Evolutionary conservation across 2,329 filamentous ascomycete species (phyloP).

Genomic region (Lachnellula occidentalis): DNA sequence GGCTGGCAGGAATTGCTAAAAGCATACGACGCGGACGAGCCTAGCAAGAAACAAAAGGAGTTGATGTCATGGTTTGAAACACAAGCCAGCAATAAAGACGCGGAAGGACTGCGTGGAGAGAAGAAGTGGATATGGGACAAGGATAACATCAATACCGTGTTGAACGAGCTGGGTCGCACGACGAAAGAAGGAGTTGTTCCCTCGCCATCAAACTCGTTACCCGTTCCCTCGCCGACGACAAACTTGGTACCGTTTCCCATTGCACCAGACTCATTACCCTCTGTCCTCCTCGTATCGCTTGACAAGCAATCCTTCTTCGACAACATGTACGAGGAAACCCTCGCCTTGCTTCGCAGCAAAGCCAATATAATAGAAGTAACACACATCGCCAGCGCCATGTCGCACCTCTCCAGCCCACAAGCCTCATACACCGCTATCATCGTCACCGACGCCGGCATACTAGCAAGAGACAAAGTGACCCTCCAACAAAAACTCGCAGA

Average conservation of each 20-base stretch:
- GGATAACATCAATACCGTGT: background rate
- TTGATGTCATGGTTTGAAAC: constrained; percentile 29
- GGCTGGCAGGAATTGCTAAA: constrained; percentile 31
- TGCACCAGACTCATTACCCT: too few relatives aligned
- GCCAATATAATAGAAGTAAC: background rate
- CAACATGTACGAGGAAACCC: background rate
- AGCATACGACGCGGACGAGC: constrained; percentile 26
- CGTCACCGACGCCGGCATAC: background rate
- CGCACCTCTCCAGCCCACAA: background rate
- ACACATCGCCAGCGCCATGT: background rate
- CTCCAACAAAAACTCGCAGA: constrained; percentile 1
- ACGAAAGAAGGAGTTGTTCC: background rate
- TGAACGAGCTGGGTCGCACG: too few relatives aligned
- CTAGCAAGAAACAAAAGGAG: constrained; percentile 24
- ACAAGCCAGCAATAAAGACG: constrained; percentile 21
- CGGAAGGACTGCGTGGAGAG: constrained; percentile 21
- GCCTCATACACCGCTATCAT: background rate
- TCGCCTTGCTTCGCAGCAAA: background rate
- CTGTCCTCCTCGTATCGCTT: background rate
- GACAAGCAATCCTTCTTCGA: background rate
- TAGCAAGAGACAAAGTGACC: background rate
- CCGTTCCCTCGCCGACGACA: too few relatives aligned
- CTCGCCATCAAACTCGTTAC: background rate
- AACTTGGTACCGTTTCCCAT: too few relatives aligned
- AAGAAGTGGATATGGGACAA: constrained; percentile 21